phyloP scores from a whole-genome alignment of 108 stramenopile genomes.

The Cylindrotheca fusiformis region DNA sequence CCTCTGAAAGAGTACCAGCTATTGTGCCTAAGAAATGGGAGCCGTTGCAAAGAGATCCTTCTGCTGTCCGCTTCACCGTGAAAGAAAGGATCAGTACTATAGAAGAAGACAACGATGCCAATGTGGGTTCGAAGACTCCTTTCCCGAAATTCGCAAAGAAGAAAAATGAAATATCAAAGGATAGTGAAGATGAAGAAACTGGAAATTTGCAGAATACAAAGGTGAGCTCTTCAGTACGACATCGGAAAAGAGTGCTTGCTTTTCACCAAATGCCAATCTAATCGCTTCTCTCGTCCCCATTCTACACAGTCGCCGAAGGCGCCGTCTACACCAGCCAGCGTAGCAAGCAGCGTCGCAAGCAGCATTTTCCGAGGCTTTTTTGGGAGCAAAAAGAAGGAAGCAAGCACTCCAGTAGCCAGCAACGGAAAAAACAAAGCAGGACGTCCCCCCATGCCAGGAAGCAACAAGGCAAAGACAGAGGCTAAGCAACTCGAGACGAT shows the following conservation, averaged over 20 bases:
- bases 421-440: slow-evolving; percentile 5
- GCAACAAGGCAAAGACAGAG: slow-evolving; percentile 4
- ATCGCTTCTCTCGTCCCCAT: neutral
- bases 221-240: too few species aligned
- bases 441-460: slow-evolving; percentile 23
- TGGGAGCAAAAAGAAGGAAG: neutral
- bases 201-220: neutral
- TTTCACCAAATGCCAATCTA: neutral
- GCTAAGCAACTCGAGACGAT: slow-evolving; percentile 13
- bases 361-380: slow-evolving; percentile 17
- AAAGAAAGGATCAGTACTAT: slow-evolving; percentile 10
- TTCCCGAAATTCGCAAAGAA: too few species aligned
- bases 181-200: slow-evolving; percentile 1
- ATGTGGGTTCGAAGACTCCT: too few species aligned
- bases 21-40: neutral
- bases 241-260: too few species aligned
- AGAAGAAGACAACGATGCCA: slow-evolving; percentile 10
- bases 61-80: slow-evolving; percentile 10
- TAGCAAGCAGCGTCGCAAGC: slow-evolving; percentile 26
- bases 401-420: neutral
- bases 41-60: slow-evolving; percentile 18
- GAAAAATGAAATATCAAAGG: too few species aligned
- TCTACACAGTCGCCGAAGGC: neutral
- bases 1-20: slow-evolving; percentile 1
- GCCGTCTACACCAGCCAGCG: slow-evolving; percentile 17